Evolutionary conservation across 495 filamentous ascomycete genomes (phyloP), one percentile per base, ranked within the genome.

Genomic region (Chaetomium fimeti): DNA sequence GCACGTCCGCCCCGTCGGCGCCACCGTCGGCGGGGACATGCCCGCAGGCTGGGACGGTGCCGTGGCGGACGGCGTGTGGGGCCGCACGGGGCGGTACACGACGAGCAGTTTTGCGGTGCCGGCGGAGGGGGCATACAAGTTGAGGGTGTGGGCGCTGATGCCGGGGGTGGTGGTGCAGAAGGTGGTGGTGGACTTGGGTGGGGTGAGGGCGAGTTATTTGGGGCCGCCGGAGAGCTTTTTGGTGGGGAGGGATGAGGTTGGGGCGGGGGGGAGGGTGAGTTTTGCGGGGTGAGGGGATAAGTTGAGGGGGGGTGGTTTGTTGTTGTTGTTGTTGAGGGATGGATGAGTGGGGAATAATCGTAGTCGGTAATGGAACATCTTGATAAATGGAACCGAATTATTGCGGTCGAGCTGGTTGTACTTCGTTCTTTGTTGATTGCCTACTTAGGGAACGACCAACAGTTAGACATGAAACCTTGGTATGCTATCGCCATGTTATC

Each of bases 101-200:
- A 85, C 80, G 24, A 87, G 82, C 38, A 81, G 61, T 25, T 86
- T 84, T 71, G 72, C 72, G 36, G 75, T 83, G 11, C 63, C 75
- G 12, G 65, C 63, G 12, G 73, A 76, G 61, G 86, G 86, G 12
- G 78, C 78, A 52, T 84, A 88, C 65, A 86, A 76, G 38, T 70
- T 90, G 59, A 83, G 83, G 55, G 61, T 91, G 24, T 87, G 85
- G 83, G 78, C 82, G 27, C 74, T 88, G 57, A 84, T 88, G 76
- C 81, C 86, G 45, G 85, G 84, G 24, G 75, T 90, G 2, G 77
- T 89, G n/a, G 77, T 91, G 52, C 85, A 90, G 77, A 90, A 88
- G 76, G 76, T 90, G 36, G 77, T 89, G 8, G 56, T 91, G 5
- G 79, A 91, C 73, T 65, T 91, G 54, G 89, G 88, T 1, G 88